phyloP scores from a whole-genome alignment of 768 basidiomycete genomes.

The Tulasnella sp. region DNA sequence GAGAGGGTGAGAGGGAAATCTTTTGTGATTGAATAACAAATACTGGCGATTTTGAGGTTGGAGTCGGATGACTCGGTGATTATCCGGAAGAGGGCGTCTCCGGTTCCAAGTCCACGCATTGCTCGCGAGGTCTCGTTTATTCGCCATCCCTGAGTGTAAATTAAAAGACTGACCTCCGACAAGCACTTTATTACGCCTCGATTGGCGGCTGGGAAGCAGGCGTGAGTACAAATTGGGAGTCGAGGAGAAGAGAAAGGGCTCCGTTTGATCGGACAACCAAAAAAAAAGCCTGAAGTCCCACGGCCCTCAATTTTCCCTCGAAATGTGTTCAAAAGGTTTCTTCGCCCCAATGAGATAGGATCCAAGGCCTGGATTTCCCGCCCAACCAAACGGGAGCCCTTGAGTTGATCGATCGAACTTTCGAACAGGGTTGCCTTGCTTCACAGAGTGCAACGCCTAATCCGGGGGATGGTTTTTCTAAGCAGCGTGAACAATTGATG shows the following conservation, averaged over 20 bases:
- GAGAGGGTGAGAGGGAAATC: background rate
- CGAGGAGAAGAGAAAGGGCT: background rate
- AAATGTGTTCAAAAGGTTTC: background rate
- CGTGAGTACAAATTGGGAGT: background rate
- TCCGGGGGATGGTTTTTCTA: no score
- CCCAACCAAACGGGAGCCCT: background rate
- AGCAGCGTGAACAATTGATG: no score
- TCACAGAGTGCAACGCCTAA: no score
- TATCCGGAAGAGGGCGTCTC: background rate
- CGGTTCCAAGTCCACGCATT: no score
- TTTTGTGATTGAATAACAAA: background rate
- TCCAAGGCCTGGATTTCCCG: background rate
- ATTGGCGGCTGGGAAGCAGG: background rate
- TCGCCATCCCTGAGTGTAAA: no score
- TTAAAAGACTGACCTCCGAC: no score
- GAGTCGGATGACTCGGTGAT: background rate
- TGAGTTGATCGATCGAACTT: background rate
- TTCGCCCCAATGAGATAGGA: background rate
- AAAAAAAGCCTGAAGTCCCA: background rate
- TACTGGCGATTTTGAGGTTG: background rate
- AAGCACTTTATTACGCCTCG: background rate
- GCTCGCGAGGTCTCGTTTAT: no score
- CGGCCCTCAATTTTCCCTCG: background rate
- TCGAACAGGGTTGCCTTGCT: no score
- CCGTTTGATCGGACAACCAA: background rate